Percentiles rank a stretch among this genome's conserved stretches.
phyloP scores from a whole-genome alignment of 768 basidiomycete species.

The Nidularia pulvinata region DNA sequence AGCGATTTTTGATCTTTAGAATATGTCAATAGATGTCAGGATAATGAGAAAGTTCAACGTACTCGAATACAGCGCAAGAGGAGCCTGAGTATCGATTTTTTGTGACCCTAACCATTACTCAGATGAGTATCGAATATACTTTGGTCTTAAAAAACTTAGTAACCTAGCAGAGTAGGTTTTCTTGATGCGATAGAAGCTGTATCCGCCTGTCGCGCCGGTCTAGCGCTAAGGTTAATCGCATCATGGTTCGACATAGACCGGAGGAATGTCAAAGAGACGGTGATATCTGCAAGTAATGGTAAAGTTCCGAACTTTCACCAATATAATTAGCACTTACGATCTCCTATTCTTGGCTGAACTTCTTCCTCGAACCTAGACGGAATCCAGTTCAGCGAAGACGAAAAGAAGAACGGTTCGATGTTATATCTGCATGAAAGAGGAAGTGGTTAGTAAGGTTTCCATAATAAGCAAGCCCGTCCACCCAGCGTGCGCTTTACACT shows the following conservation, averaged over 20 bases:
- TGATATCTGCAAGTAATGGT: conserved; percentile 36
- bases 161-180: not conserved
- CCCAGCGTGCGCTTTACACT: not conserved
- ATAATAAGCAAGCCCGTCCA: too few species aligned
- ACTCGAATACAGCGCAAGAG: conserved; percentile 31
- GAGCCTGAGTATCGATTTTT: conserved; percentile 39
- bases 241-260: conserved; percentile 18
- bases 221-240: not conserved
- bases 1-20: conserved; percentile 25
- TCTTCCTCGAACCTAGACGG: conserved; percentile 53
- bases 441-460: too few species aligned
- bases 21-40: not conserved
- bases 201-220: not conserved
- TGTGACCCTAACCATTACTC: conserved; percentile 4
- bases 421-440: conserved; percentile 22
- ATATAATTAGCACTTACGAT: conserved; percentile 30
- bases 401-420: conserved; percentile 55
- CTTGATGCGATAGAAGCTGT: not conserved
- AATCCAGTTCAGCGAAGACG: conserved; percentile 51
- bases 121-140: not conserved
- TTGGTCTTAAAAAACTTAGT: not conserved
- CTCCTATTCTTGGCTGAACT: conserved; percentile 24
- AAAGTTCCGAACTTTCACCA: too few species aligned
- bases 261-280: conserved; percentile 47
- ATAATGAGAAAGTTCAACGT: not conserved